Evolutionary conservation across 1,284 basidiomycete species (phyloP).

Genomic region (Rhodofomes roseus): DNA sequence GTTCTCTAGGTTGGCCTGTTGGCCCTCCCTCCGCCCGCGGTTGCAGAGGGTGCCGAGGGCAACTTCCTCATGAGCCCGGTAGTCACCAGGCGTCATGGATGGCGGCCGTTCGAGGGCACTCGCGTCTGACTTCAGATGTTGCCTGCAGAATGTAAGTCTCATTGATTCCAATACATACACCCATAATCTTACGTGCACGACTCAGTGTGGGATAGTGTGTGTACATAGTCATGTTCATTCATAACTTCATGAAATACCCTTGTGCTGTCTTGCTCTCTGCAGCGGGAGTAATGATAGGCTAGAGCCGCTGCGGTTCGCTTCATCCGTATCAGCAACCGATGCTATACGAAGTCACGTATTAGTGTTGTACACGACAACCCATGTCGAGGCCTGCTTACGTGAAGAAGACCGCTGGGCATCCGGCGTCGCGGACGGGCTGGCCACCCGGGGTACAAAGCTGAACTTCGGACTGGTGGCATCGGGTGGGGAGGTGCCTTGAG

Average conservation of each 20-base stretch:
- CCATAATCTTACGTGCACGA: not conserved
- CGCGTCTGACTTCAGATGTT: too few species aligned
- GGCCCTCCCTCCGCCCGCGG: not conserved
- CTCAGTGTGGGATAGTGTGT: not conserved
- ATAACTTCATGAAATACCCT: slow-evolving; percentile 27
- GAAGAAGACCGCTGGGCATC: slow-evolving; percentile 9
- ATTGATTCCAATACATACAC: not conserved
- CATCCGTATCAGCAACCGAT: not conserved
- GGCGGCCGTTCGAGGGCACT: too few species aligned
- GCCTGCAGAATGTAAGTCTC: too few species aligned
- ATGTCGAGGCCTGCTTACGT: slow-evolving; percentile 15
- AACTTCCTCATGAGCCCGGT: not conserved
- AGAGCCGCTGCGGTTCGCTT: not conserved
- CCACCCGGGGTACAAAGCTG: not conserved
- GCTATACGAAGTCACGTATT: not conserved
- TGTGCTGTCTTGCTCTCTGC: slow-evolving; percentile 50
- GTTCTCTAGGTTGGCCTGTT: not conserved
- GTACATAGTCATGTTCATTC: not conserved
- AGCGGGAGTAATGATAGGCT: slow-evolving; percentile 42
- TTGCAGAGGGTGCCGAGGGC: not conserved
- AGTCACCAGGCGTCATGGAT: not conserved
- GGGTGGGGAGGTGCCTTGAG: not conserved
- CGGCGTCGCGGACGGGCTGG: not conserved
- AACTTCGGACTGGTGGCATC: not conserved
- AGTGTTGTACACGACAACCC: not conserved